Conservation (phyloP, 2,329 filamentous ascomycete species). For the Hymenoscyphus fraxineus region DNA sequence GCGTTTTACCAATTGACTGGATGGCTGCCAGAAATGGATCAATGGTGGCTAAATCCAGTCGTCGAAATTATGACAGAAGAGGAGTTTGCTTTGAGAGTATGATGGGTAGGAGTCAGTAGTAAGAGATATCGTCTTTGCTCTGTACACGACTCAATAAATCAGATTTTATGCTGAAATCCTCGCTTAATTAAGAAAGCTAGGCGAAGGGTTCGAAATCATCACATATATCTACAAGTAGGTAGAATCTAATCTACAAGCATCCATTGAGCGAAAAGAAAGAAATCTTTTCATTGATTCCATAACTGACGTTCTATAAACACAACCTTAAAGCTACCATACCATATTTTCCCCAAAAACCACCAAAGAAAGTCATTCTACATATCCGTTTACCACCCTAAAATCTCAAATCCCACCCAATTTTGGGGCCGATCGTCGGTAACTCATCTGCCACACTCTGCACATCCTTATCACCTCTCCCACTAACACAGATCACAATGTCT, state of each 20-base stretch:
- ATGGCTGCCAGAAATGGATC: neutral
- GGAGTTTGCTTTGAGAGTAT: neutral
- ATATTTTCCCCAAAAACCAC: neutral
- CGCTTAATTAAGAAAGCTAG: too few species aligned
- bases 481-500: constrained; percentile 91
- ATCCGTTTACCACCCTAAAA: constrained; percentile 42
- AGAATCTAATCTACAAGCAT: neutral
- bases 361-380: neutral
- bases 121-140: too few species aligned
- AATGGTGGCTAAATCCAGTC: neutral
- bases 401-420: constrained; percentile 73
- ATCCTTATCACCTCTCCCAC: constrained; percentile 94
- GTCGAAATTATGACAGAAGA: neutral
- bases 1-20: neutral
- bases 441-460: constrained; percentile 97
- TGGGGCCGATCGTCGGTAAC: constrained; percentile 79
- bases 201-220: too few species aligned
- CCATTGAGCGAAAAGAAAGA: neutral
- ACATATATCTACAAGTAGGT: too few species aligned
- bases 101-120: neutral
- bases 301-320: neutral
- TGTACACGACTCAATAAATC: too few species aligned
- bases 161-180: too few species aligned
- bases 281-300: neutral
- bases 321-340: neutral